Conservation (phyloP, 371 early-diverging fungal species). For the Mucor irregularis region DNA sequence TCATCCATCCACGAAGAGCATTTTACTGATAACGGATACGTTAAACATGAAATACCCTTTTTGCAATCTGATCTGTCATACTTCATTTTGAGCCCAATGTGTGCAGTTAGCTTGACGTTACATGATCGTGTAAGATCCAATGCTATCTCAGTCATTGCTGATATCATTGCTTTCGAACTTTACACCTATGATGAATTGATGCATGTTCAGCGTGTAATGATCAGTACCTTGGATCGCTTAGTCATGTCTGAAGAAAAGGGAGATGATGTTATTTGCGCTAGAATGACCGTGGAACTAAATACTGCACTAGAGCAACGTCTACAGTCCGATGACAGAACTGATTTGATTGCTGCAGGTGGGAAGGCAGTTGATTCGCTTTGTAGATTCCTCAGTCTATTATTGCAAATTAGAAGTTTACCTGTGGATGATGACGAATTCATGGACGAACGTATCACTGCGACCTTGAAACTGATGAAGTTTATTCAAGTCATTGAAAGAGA, state of each 20-base stretch:
- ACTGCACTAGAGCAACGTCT: conserved; percentile 31
- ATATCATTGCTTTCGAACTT: conserved; percentile 66
- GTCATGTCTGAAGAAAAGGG: conserved; percentile 63
- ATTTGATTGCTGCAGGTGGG: conserved; percentile 24
- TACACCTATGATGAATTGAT: conserved; percentile 49
- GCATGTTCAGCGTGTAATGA: conserved; percentile 57
- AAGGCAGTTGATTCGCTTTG: conserved; percentile 57
- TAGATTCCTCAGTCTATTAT: conserved; percentile 55
- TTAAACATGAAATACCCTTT: conserved; percentile 11
- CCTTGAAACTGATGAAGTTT: conserved; percentile 66
- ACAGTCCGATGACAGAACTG: conserved; percentile 15
- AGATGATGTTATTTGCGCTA: conserved; percentile 39
- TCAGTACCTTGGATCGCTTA: conserved; percentile 64
- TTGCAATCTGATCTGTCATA: conserved; percentile 55
- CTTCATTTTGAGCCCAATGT: conserved; percentile 60
- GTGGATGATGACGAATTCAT: conserved; percentile 59
- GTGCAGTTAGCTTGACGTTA: conserved; percentile 60
- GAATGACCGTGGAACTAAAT: conserved; percentile 35
- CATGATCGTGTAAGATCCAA: conserved; percentile 60
- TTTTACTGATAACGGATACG: not conserved
- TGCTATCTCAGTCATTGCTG: conserved; percentile 59
- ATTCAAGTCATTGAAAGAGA: conserved; percentile 64
- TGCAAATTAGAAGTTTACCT: conserved; percentile 63
- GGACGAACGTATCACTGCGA: conserved; percentile 67
- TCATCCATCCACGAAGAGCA: conserved; percentile 16